phyloP scores from a whole-genome alignment of 2,329 filamentous ascomycete species.

The Arthrobotrys entomopaga region DNA sequence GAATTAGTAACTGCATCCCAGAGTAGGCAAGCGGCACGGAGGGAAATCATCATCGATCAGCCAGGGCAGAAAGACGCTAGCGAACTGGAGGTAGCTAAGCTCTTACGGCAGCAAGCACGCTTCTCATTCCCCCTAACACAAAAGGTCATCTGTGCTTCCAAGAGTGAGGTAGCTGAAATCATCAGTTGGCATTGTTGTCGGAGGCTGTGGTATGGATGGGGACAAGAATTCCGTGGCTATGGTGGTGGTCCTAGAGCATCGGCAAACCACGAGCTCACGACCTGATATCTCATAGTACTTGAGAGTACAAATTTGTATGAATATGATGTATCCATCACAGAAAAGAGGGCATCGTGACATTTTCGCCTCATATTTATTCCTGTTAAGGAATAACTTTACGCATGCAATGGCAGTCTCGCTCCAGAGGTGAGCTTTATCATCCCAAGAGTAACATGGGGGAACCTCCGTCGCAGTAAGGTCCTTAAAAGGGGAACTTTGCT shows the following conservation, averaged over 20 bases:
- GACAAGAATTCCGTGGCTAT: constrained; percentile 23
- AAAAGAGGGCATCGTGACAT: constrained; percentile 19
- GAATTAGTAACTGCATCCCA: constrained; percentile 55
- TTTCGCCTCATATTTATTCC: constrained; percentile 24
- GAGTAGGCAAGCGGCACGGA: constrained; percentile 54
- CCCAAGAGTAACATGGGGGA: constrained; percentile 47
- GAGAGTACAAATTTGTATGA: neutral
- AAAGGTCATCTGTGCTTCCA: constrained; percentile 50
- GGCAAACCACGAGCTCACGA: constrained; percentile 22
- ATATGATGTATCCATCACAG: neutral
- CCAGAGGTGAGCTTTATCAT: constrained; percentile 27
- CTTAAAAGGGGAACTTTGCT: constrained; percentile 21
- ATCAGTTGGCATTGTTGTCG: constrained; percentile 9
- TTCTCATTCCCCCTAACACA: constrained; percentile 26
- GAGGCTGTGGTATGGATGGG: constrained; percentile 4
- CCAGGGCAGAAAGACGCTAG: constrained; percentile 40
- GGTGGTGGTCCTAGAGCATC: constrained; percentile 23
- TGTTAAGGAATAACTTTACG: constrained; percentile 33
- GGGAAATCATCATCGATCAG: constrained; percentile 55
- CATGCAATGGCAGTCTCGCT: constrained; percentile 36
- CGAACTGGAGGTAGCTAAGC: constrained; percentile 50
- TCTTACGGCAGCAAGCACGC: constrained; percentile 38
- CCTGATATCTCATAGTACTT: constrained; percentile 6
- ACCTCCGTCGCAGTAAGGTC: constrained; percentile 37
- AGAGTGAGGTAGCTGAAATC: constrained; percentile 27